Evolutionary conservation across 1,284 basidiomycete species (phyloP), one percentile per base, ranked within the genome.

Genomic region (Agroathelia rolfsii): DNA sequence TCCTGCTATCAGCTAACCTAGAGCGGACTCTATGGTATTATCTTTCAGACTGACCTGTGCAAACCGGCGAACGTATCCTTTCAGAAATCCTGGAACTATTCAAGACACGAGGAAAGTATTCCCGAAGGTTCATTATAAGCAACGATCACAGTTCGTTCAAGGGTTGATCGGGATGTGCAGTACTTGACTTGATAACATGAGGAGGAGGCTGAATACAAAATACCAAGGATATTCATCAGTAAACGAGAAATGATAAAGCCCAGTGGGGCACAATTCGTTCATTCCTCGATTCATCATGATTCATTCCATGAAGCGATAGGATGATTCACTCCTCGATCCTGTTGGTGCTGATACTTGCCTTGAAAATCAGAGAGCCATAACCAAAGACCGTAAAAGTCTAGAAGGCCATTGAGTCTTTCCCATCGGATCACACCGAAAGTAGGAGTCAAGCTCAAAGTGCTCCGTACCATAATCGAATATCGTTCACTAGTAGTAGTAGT

Each of bases 11-110:
- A n/a, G n/a, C n/a, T n/a, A n/a, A n/a, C n/a, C n/a, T n/a, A n/a
- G n/a, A n/a, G n/a, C n/a, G n/a, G n/a, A n/a, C n/a, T n/a, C n/a
- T n/a, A n/a, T n/a, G n/a, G n/a, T n/a, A n/a, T n/a, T n/a, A n/a
- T n/a, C n/a, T n/a, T n/a, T n/a, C n/a, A n/a, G n/a, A n/a, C n/a
- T n/a, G n/a, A n/a, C n/a, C n/a, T 92, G 87, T 0, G 88, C 84
- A 48, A 93, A 93, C 18, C 87, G 64, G 3, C 88, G 72, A 0
- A 87, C 82, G 42, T 85, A 89, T 18, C 84, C 84, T 53, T 86
- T 88, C 45, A 93, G 61, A 49, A 76, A 93, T 15, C 87, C 88
- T 0, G 85, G 69, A 1, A 64, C 82, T 84, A 32, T 16, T 5
- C 0, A 9, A 7, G 8, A 16, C 6, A 9, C 28, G 9, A 12